Conservation (phyloP, 2,329 filamentous ascomycete species). For the Ilyonectria mors-panacis region DNA sequence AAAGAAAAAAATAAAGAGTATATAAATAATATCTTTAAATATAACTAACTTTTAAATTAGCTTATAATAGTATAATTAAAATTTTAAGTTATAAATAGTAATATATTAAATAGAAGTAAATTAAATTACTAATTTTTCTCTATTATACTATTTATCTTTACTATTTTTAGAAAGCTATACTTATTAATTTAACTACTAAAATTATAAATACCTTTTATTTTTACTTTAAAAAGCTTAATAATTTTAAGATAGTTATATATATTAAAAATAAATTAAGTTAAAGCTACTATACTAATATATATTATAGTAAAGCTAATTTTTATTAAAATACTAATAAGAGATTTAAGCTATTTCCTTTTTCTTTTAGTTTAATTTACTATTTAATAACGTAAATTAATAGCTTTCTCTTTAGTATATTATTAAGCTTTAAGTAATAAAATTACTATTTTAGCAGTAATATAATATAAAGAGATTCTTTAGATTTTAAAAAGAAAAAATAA, state of each 20-base stretch:
- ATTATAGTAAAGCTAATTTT: conserved; percentile 49
- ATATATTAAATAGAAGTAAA: conserved; percentile 52
- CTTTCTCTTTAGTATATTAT: neutral
- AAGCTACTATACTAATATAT: conserved; percentile 47
- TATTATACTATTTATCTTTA: conserved; percentile 62
- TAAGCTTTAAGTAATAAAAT: neutral
- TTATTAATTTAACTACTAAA: conserved; percentile 8
- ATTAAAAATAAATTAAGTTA: conserved; percentile 48
- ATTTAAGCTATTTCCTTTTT: conserved; percentile 35
- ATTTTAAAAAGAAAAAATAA: neutral
- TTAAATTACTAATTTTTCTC: conserved; percentile 58
- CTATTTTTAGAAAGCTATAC: conserved; percentile 46
- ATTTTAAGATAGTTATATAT: conserved; percentile 43
- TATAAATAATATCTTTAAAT: conserved; percentile 57
- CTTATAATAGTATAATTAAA: neutral
- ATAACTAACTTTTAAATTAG: conserved; percentile 42
- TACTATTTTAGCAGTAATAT: neutral
- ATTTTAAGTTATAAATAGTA: neutral
- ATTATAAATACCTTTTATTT: conserved; percentile 45
- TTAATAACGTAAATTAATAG: conserved; percentile 40
- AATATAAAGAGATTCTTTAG: neutral
- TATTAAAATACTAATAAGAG: conserved; percentile 48
- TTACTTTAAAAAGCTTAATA: conserved; percentile 57
- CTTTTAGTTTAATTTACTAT: conserved; percentile 39
- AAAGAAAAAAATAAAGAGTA: neutral